Base-by-base conservation (phyloP, 2,329 filamentous ascomycete genomes). In the Zymoseptoria passerinii region DNA sequence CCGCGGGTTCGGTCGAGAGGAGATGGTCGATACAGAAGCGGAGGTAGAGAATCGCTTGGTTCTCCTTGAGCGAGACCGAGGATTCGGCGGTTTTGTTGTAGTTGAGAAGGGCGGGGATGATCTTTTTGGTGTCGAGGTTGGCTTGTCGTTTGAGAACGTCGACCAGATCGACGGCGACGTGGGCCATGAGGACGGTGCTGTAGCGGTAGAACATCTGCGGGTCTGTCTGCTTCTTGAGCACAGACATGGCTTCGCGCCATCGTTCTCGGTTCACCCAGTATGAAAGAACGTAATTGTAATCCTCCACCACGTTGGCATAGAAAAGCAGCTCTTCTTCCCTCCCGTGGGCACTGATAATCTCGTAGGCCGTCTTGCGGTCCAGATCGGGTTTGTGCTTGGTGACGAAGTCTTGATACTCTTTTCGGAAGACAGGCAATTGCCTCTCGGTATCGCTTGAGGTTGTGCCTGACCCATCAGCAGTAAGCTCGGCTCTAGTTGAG, bases 221-320 rank as follows among this genome's bases (percentile, higher is more conserved):
- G 54, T 95, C 89, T 4, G 87, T 95, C 75, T 99, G 94, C 73
- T 89, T 91, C 76, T 96, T 95, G 55, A 99, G 80, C 48, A 97
- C 91, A 57, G 84, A 83, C 64, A 99, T 78, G 2, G 91, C 90
- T 67, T 96, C 91, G 4, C 78, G 76, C 94, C 94, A 99, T 66
- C 89, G 84, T 75, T 97, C 94, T 60, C 92, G 83, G 74, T 97
- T 94, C 18, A 97, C 88, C 94, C 94, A 99, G 74, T 99, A 99
- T 8, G 90, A 89, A 13, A 99, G 78, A 20, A 97, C 91, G 70
- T 95, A 99, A 71, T 95, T 90, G 76, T 94, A 91, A 73, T 99
- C 94, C 67, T 92, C 88, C 52, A 95, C 81, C 6, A 88, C 84
- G 59, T 88, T 94, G 19, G 94, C 94, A 75, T 92, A 99, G 75